Conservation (phyloP, 2,329 filamentous ascomycete genomes). For the Cercospora sp. region DNA sequence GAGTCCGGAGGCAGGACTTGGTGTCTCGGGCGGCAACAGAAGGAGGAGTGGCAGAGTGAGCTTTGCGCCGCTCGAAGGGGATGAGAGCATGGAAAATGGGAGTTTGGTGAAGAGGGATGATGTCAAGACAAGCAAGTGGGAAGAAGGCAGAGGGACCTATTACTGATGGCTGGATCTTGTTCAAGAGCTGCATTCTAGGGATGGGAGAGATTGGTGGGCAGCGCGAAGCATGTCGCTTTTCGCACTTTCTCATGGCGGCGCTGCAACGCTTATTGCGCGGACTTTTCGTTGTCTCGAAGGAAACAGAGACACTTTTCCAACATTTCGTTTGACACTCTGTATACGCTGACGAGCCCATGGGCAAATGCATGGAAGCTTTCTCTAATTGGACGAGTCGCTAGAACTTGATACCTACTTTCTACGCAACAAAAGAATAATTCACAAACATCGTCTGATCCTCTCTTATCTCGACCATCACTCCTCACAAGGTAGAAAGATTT, state of each 20-base stretch:
- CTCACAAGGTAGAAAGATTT: too few species aligned
- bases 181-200: not conserved
- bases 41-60: conserved; percentile 35
- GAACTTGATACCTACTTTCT: too few species aligned
- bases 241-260: not conserved
- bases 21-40: conserved; percentile 16
- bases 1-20: conserved; percentile 24
- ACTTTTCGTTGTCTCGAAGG: not conserved
- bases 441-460: too few species aligned
- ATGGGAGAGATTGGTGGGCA: not conserved
- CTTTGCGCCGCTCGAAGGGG: conserved; percentile 29
- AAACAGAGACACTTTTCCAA: not conserved
- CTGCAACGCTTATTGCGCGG: not conserved
- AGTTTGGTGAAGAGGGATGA: conserved; percentile 19
- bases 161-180: conserved; percentile 41
- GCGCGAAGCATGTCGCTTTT: not conserved
- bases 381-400: not conserved
- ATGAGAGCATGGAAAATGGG: conserved; percentile 11
- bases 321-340: not conserved
- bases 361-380: not conserved
- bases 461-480: too few species aligned
- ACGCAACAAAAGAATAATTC: too few species aligned
- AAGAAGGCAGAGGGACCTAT: conserved; percentile 48
- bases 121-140: conserved; percentile 43
- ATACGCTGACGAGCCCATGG: not conserved